These are phyloP conservation scores for Wickerhamomyces alni DNA, from an alignment of 805 yeast genomes.

Conservation along the genomic window DNA sequence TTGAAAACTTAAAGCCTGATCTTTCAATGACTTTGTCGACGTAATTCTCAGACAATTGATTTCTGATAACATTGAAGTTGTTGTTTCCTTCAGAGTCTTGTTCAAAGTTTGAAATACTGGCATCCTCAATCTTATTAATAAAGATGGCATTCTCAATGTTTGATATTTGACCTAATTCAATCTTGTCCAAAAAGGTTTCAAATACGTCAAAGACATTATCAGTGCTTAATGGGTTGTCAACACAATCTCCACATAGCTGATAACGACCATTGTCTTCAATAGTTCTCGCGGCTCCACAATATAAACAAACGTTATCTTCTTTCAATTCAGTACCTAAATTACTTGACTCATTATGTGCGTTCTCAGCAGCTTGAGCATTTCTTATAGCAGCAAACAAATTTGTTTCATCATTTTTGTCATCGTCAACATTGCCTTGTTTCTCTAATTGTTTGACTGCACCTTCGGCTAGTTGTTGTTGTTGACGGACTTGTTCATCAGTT, in stretches of 20 bases:
- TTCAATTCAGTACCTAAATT: neutral
- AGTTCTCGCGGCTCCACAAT: conserved; percentile 19
- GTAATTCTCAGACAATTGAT: conserved; percentile 11
- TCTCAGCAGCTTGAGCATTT: conserved; percentile 7
- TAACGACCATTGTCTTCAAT: conserved; percentile 24
- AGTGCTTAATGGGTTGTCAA: conserved; percentile 19
- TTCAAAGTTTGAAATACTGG: conserved; percentile 11
- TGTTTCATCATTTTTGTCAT: conserved; percentile 6
- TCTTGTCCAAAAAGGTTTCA: conserved; percentile 12
- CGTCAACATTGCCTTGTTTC: neutral
- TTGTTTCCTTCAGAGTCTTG: conserved; percentile 7
- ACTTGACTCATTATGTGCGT: neutral
- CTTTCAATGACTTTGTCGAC: conserved; percentile 14
- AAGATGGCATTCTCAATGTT: conserved; percentile 18
- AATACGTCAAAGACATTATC: conserved; percentile 20
- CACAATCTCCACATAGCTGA: conserved; percentile 22
- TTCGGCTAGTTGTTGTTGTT: conserved; percentile 1
- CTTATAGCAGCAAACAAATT: conserved; percentile 13
- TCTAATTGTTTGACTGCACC: conserved; percentile 1
- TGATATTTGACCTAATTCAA: conserved; percentile 10
- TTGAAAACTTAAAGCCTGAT: conserved; percentile 21
- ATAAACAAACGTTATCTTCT: conserved; percentile 14
- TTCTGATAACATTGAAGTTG: conserved; percentile 12
- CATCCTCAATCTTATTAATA: conserved; percentile 14
- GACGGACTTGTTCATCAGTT: neutral